Percentiles rank a stretch among this genome's conserved stretches.
phyloP scores from a whole-genome alignment of 768 basidiomycete genomes.

The Psilocybe tampanensis region DNA sequence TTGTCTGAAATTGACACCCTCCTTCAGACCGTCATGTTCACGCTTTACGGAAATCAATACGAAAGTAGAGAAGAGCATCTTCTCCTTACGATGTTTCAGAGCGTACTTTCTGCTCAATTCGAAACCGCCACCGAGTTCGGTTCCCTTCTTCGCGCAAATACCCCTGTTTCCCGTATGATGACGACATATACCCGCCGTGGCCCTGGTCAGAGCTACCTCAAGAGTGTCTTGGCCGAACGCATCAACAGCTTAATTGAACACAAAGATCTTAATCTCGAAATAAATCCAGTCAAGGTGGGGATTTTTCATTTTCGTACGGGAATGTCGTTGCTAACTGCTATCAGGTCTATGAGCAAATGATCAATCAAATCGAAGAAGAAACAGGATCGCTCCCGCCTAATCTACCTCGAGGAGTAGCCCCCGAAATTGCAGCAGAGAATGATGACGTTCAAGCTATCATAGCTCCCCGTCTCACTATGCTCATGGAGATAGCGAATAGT shows the following conservation, averaged over 20 bases:
- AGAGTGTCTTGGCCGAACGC: conserved; percentile 94
- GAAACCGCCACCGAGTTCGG: conserved; percentile 99
- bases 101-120: conserved; percentile 97
- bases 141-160: conserved; percentile 97
- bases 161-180: conserved; percentile 99
- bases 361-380: conserved; percentile 98
- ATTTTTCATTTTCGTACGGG: neutral
- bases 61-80: conserved; percentile 98
- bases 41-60: conserved; percentile 98
- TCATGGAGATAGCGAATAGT: conserved; percentile 99
- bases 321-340: conserved; percentile 6
- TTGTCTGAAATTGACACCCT: conserved; percentile 98
- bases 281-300: conserved; percentile 93
- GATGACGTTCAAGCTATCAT: conserved; percentile 97
- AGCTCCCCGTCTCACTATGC: conserved; percentile 94
- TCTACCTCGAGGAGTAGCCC: conserved; percentile 90
- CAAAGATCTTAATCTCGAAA: conserved; percentile 98
- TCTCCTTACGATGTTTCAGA: conserved; percentile 99
- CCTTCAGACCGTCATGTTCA: conserved; percentile 99
- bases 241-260: conserved; percentile 99
- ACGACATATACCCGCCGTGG: conserved; percentile 99
- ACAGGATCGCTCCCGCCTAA: conserved; percentile 90
- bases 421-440: conserved; percentile 94
- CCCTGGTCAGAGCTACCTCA: conserved; percentile 97
- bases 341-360: conserved; percentile 99